phyloP scores from a whole-genome alignment of 2,329 filamentous ascomycete species.

The Acephala macrosclerotiorum region DNA sequence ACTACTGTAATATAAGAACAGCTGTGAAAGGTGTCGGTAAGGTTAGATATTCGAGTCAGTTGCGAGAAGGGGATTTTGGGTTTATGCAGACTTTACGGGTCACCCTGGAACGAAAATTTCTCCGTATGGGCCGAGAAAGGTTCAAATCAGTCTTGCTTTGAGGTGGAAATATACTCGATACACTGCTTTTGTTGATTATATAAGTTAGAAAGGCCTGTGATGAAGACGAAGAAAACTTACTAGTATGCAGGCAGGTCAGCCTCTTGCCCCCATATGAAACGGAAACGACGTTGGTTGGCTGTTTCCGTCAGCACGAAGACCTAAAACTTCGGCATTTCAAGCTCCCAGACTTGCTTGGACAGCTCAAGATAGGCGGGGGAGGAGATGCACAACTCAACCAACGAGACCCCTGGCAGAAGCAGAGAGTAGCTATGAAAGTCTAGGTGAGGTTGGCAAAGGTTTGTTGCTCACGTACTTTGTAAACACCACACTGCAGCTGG shows the following conservation, averaged over 20 bases:
- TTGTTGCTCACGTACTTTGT: slow-evolving; percentile 31
- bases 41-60: slow-evolving; percentile 53
- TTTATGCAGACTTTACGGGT: slow-evolving; percentile 60
- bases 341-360: no score
- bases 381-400: no score
- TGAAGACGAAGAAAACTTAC: no score
- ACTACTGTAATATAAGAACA: slow-evolving; percentile 44
- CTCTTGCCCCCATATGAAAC: slow-evolving; percentile 61
- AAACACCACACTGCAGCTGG: slow-evolving; percentile 48
- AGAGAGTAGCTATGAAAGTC: no score
- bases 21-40: no score
- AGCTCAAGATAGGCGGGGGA: no score
- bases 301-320: neutral
- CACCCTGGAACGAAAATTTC: slow-evolving; percentile 50
- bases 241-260: slow-evolving; percentile 58
- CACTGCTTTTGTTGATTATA: slow-evolving; percentile 54
- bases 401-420: no score
- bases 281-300: slow-evolving; percentile 46
- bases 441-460: neutral
- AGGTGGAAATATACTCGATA: slow-evolving; percentile 47
- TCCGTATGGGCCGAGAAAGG: slow-evolving; percentile 53
- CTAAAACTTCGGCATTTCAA: no score
- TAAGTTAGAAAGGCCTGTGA: no score
- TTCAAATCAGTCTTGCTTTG: neutral
- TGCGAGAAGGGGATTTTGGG: slow-evolving; percentile 39